Conservation (phyloP, 768 basidiomycete genomes). For the Paxillus involutus region DNA sequence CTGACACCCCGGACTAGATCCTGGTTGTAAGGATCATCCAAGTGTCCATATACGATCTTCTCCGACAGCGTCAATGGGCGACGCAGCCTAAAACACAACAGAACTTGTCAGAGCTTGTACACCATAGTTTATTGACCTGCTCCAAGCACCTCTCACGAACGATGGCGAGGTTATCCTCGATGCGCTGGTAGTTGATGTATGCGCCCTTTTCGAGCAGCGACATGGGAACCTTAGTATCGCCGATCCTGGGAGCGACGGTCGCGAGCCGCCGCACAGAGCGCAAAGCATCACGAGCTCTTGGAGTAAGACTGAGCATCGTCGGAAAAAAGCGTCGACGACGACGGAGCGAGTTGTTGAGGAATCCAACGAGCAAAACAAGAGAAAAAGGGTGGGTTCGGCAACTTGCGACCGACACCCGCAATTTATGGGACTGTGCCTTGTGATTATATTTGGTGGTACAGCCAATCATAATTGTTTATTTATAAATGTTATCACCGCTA, state of each 20-base stretch:
- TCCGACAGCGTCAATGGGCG: conserved; percentile 93
- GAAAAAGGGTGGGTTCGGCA: conserved; percentile 21
- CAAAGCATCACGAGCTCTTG: conserved; percentile 52
- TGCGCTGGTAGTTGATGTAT: conserved; percentile 94
- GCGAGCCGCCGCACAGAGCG: conserved; percentile 56
- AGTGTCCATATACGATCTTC: conserved; percentile 97
- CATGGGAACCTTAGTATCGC: conserved; percentile 89
- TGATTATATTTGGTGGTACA: conserved; percentile 7
- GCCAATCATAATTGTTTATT: conserved; percentile 23
- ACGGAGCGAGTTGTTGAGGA: conserved; percentile 1
- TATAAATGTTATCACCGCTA: conserved; percentile 19
- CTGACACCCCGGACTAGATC: conserved; percentile 90
- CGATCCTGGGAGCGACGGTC: conserved; percentile 76
- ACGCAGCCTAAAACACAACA: conserved; percentile 56
- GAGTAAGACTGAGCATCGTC: conserved; percentile 66
- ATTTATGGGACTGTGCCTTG: conserved; percentile 20
- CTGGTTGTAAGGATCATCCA: conserved; percentile 90
- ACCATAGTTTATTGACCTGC: neutral
- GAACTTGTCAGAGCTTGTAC: neutral
- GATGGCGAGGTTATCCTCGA: conserved; percentile 93
- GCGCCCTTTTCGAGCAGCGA: conserved; percentile 78
- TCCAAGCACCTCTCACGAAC: conserved; percentile 72
- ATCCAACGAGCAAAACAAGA: conserved; percentile 15
- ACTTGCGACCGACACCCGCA: conserved; percentile 14
- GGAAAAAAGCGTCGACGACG: conserved; percentile 27